Conservation (phyloP, 1,139 yeast genomes). For the Magnusiomyces ingens region DNA sequence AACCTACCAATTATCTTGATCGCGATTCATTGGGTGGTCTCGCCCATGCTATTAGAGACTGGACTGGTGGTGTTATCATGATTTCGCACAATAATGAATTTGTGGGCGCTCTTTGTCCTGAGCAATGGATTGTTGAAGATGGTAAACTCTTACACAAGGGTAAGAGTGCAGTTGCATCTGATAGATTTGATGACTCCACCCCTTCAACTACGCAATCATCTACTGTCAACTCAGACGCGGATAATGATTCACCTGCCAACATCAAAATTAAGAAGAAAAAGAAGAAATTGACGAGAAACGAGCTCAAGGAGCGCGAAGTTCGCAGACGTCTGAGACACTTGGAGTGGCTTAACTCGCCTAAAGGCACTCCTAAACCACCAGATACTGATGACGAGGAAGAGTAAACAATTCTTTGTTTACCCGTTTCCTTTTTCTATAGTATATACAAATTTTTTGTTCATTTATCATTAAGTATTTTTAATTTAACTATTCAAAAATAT, state of each 20-base stretch:
- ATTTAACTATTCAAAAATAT: neutral
- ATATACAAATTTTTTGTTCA: neutral
- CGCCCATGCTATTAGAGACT: constrained; percentile 94
- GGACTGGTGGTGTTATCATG: constrained; percentile 98
- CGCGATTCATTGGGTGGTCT: constrained; percentile 96
- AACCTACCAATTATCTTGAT: constrained; percentile 97
- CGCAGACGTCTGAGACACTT: constrained; percentile 91
- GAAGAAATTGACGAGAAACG: constrained; percentile 96
- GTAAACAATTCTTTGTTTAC: neutral
- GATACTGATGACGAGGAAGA: constrained; percentile 86
- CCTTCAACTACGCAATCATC: constrained; percentile 29
- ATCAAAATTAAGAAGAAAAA: constrained; percentile 76
- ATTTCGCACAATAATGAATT: constrained; percentile 96
- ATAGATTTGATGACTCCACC: constrained; percentile 73
- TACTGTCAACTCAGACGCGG: constrained; percentile 27
- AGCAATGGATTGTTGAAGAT: constrained; percentile 95
- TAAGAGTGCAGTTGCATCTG: constrained; percentile 61
- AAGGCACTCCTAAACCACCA: constrained; percentile 92
- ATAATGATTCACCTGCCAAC: constrained; percentile 80
- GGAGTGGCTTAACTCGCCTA: constrained; percentile 92
- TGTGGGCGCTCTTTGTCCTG: constrained; percentile 96
- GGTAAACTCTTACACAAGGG: constrained; percentile 87
- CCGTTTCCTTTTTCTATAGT: no score
- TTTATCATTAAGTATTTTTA: neutral
- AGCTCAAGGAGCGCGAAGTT: constrained; percentile 82